Evolutionary conservation across 441 rosid genomes (phyloP), one percentile per base, ranked within the genome.

Genomic region (Lepidium campestre): DNA sequence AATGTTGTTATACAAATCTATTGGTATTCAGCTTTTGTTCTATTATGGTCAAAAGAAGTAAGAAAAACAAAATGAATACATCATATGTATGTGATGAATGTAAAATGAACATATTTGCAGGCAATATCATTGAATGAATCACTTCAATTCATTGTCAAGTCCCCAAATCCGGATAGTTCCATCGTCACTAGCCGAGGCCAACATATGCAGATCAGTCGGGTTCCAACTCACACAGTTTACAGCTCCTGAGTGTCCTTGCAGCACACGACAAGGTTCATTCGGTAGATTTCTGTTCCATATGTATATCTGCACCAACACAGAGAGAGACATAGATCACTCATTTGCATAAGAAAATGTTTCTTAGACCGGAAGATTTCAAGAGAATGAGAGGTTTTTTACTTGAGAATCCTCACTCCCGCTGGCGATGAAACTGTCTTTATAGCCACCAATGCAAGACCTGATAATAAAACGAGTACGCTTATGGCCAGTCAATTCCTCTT

Each of bases 361-460:
- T n/a, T n/a, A n/a, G n/a, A n/a, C n/a, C n/a, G n/a, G n/a, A n/a
- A n/a, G n/a, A n/a, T n/a, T n/a, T n/a, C n/a, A n/a, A n/a, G n/a
- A n/a, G 14, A 41, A 35, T 18, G 22, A 23, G 39, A 2, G 13
- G 7, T 29, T 11, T 14, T n/a, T 45, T 70, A 87, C 93, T 87
- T 79, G 90, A 11, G 90, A 87, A 57, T 87, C 90, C 62, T 87
- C 93, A 49, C 89, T 87, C 32, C 89, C 90, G 25, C 93, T 85
- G 17, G 90, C 93, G 53, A 87, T 65, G 65, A 87, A 83, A 36
- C 68, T 57, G 56, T 87, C 77, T 25, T 75, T 62, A 45, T 79
- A 75, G 23, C 90, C 90, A 64, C 93, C 90, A 75, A 85, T 80
- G 77, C 93, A 87, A 31, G 90, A 87, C 48, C 87, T 79, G 32